phyloP scores from a whole-genome alignment of 2,329 filamentous ascomycete species.

The Pseudocercospora fijiensis region DNA sequence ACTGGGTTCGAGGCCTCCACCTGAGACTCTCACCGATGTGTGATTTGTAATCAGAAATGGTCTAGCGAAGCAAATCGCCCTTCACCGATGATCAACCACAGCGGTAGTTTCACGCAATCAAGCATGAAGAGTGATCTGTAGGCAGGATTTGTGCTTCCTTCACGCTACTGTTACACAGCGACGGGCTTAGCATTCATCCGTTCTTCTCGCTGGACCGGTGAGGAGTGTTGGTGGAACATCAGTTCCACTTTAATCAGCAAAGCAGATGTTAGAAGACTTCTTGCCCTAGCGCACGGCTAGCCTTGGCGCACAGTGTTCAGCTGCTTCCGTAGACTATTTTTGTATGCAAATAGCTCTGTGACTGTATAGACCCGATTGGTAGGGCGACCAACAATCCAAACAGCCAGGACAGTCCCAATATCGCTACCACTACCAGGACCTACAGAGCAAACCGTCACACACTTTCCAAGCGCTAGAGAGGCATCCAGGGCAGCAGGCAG shows the following conservation, averaged over 20 bases:
- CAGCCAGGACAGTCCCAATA: too few species aligned
- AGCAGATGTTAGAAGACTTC: not conserved
- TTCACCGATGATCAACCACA: not conserved
- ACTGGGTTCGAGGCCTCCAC: not conserved
- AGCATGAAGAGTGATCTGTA: not conserved
- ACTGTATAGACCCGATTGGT: too few species aligned
- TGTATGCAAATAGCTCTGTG: too few species aligned
- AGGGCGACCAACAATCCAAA: too few species aligned
- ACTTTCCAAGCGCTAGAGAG: too few species aligned
- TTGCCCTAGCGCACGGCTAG: too few species aligned
- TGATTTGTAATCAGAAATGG: not conserved
- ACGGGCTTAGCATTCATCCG: not conserved
- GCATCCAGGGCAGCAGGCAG: too few species aligned
- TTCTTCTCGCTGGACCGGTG: not conserved
- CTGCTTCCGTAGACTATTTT: too few species aligned
- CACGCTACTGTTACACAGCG: not conserved
- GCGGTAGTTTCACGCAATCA: not conserved
- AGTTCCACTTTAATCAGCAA: not conserved
- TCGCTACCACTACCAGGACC: too few species aligned
- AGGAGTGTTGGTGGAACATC: not conserved
- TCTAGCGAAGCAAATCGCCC: not conserved
- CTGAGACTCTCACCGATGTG: not conserved
- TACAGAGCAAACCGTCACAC: too few species aligned
- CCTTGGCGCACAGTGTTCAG: too few species aligned
- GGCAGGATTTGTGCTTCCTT: not conserved